Percentiles rank a stretch among this genome's conserved stretches.
These are phyloP conservation scores for Microbotryum intermedium DNA, from an alignment of 1,284 basidiomycete genomes.

Conservation along the genomic window DNA sequence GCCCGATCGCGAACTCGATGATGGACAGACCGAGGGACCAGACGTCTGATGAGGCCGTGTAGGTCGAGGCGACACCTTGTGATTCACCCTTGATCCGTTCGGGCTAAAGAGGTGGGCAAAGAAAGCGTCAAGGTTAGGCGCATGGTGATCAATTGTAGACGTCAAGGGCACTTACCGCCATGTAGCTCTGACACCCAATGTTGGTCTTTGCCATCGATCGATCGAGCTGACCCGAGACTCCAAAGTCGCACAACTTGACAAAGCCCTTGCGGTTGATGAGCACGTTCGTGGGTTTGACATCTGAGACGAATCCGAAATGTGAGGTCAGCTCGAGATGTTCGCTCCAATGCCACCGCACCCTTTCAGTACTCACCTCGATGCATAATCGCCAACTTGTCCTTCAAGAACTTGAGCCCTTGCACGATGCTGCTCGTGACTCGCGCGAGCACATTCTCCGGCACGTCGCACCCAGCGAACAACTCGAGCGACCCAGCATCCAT, in stretches of 20 bases:
- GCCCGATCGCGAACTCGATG: constrained; percentile 84
- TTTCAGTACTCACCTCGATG: constrained; percentile 60
- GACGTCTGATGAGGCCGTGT: constrained; percentile 93
- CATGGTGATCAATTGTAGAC: background rate
- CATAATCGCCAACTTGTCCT: constrained; percentile 93
- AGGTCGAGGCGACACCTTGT: constrained; percentile 73
- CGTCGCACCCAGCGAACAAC: constrained; percentile 56
- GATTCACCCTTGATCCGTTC: constrained; percentile 94
- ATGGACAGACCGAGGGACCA: constrained; percentile 96
- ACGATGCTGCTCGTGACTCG: constrained; percentile 76
- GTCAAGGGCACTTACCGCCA: constrained; percentile 65
- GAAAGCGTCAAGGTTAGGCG: background rate
- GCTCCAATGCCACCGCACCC: background rate
- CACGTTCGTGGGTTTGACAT: constrained; percentile 96
- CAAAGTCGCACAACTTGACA: constrained; percentile 95
- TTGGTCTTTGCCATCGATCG: constrained; percentile 95
- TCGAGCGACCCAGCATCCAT: constrained; percentile 96
- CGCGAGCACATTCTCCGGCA: constrained; percentile 74
- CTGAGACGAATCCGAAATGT: constrained; percentile 39
- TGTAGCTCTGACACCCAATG: constrained; percentile 97
- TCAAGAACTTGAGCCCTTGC: constrained; percentile 86
- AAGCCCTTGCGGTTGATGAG: constrained; percentile 81
- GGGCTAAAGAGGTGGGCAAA: constrained; percentile 49
- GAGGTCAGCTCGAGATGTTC: background rate
- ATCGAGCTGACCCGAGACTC: constrained; percentile 93